Base-by-base conservation (phyloP, 306 rosid species). In the Phaseolus lunatus region DNA sequence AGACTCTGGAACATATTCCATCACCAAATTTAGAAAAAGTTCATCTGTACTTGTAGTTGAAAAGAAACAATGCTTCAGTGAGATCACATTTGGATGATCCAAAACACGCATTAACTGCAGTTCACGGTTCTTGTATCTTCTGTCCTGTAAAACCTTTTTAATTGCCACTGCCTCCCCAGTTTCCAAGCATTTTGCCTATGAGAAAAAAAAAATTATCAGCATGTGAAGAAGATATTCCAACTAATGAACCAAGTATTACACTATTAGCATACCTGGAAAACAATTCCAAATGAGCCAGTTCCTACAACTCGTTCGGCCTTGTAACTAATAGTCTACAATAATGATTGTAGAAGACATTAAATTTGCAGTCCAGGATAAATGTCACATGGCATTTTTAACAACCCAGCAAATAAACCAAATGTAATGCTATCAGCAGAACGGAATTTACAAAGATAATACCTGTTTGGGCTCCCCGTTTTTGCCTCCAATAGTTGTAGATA, bases 221-320 rank as follows among this genome's bases (percentile, higher is more conserved):
- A 70, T 50, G 37, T 7, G 79, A 58, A 9, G 19, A 56, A 57
- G 23, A 77, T 12, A 66, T 41, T 59, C 41, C 70, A 13, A 61
- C 9, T 19, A 27, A 61, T 15, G 18, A 84, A 59, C 16, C 43
- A n/a, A 49, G 47, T 3, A 43, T 16, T 47, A 52, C 19, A 19
- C 13, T n/a, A 16, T 62, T n/a, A 33, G 15, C 72, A 74, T 68
- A 94, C 98, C 98, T 94, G 97, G 85, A 94, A 94, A 77, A 94
- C 98, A 83, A 92, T 86, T 76, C 98, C 97, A 82, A 94, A 94
- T 8, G 98, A 94, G 14, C 98, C 98, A 37, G 84, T 90, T 73
- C 98, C 98, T 62, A 94, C 97, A 71, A 92, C 87, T 4, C 97
- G 92, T 54, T 94, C 98, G 58, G 98, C 98, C 98, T 90, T 94